Evolutionary conservation across 73 alveolate genomes (phyloP), one percentile per base, ranked within the genome.

Genomic region (Paramecium caudatum): DNA sequence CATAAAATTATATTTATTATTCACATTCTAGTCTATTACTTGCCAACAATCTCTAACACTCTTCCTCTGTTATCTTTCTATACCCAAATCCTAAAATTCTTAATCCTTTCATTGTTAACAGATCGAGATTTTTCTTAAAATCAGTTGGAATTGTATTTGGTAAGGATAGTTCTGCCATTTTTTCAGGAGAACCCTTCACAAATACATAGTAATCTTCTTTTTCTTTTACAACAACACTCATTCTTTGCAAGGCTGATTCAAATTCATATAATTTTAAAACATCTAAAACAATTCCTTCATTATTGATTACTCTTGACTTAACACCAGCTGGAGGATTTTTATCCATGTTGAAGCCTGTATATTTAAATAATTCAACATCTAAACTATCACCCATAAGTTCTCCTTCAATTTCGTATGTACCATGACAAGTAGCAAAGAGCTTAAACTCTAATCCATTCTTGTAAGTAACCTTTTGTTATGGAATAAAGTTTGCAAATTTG

Each of bases 161-260:
- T 27, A 68, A 91, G 17, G 95, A 94, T 65, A 94, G 61, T 91
- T 94, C 95, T 84, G 50, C 80, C 45, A 94, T 90, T 68, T 90
- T 94, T 90, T 94, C 97, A 34, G 97, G 97, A 21, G 94, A 82
- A 1, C 96, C 97, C 84, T 94, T 94, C 3, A 69, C 91, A 81
- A 91, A 94, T n/a, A 74, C 88, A 62, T 37, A 85, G 33, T 36
- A 62, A 19, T 85, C 50, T 37, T 74, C 92, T 62, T 39, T 23
- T 2, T 85, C 92, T 85, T 63, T 39, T 5, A 85, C 92, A 13
- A 85, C 13, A 3, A 63, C 84, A 37, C 88, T 62, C 92, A 85
- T 85, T 4, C 92, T 69, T 21, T 85, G 37, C 8, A 85, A 27
- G 7, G 90, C 83, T 10, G 92, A 85, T 37, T 85, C 92, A 61